Conservation (phyloP, 345 rosid genomes). For the Lepidium didymum region DNA sequence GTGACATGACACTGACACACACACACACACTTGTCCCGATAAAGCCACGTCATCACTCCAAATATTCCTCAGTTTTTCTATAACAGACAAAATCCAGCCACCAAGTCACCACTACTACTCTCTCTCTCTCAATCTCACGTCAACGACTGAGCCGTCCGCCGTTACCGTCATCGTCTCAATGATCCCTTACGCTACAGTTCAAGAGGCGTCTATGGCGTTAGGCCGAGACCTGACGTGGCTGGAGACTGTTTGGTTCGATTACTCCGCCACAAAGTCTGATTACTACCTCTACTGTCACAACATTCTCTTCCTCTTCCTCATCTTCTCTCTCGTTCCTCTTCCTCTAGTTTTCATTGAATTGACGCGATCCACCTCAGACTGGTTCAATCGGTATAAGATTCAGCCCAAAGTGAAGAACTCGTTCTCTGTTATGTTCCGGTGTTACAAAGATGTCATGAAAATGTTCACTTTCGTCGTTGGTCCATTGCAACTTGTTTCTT, state of each 20-base stretch:
- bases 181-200: slow-evolving; percentile 56
- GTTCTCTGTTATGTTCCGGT: slow-evolving; percentile 39
- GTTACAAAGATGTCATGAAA: slow-evolving; percentile 61
- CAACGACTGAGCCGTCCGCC: background rate
- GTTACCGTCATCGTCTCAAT: slow-evolving; percentile 25
- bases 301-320: slow-evolving; percentile 50
- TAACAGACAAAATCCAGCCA: slow-evolving; percentile 12
- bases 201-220: slow-evolving; percentile 54
- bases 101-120: background rate
- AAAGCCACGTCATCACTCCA: background rate
- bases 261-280: slow-evolving; percentile 69
- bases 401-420: slow-evolving; percentile 71
- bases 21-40: background rate
- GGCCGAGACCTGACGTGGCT: slow-evolving; percentile 58
- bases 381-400: slow-evolving; percentile 49
- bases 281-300: slow-evolving; percentile 68
- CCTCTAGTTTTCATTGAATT: slow-evolving; percentile 49
- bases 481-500: slow-evolving; percentile 67
- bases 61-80: background rate
- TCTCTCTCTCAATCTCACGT: slow-evolving; percentile 2
- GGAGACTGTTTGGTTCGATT: slow-evolving; percentile 67
- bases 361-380: slow-evolving; percentile 30
- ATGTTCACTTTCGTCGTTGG: slow-evolving; percentile 55
- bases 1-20: background rate
- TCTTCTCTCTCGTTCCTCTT: slow-evolving; percentile 60